Evolutionary conservation across 495 filamentous ascomycete genomes (phyloP).

Genomic region (Symbiotaphrina buchneri): DNA sequence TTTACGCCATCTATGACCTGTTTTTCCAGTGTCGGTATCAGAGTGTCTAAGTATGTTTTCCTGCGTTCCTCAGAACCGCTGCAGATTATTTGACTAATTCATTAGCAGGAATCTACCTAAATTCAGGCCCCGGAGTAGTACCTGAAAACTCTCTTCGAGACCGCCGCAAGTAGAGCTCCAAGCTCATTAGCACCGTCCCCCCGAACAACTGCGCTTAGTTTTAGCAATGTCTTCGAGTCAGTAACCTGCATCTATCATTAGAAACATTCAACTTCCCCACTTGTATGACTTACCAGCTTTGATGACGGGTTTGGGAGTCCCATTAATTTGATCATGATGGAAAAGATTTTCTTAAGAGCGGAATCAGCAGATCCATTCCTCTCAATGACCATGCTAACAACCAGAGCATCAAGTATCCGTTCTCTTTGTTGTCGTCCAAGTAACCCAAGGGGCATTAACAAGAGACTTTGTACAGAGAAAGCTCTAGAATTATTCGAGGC

Average conservation of each 20-base stretch:
- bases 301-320: constrained; percentile 3
- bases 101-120: too few species aligned
- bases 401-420: background rate
- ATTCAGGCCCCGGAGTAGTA: too few species aligned
- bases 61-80: too few species aligned
- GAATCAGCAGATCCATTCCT: background rate
- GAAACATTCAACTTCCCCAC: background rate
- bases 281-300: constrained; percentile 1
- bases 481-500: background rate
- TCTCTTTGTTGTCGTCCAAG: constrained; percentile 2
- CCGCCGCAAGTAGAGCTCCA: background rate
- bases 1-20: too few species aligned
- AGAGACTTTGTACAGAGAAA: background rate
- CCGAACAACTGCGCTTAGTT: background rate
- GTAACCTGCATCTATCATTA: constrained; percentile 3
- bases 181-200: background rate
- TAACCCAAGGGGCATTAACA: constrained; percentile 1
- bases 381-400: background rate
- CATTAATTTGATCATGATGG: constrained; percentile 3
- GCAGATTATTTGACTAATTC: too few species aligned
- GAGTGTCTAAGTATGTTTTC: too few species aligned
- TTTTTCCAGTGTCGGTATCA: too few species aligned
- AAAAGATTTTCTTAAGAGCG: background rate
- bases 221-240: background rate
- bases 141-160: background rate